Conservation (phyloP, 148 eudicot genomes). For the Polygonum aviculare region DNA sequence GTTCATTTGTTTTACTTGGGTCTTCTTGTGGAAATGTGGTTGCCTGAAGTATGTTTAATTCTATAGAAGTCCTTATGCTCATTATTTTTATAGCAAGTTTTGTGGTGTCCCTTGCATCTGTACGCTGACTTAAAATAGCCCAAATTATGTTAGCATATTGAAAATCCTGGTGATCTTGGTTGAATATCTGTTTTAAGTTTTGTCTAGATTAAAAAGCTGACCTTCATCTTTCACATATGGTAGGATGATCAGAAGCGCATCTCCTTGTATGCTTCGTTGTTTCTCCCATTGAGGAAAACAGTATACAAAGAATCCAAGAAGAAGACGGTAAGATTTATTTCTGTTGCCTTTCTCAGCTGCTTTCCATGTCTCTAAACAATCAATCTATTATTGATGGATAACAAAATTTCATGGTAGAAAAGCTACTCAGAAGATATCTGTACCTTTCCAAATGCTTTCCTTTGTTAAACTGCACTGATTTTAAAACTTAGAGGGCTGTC, state of each 20-base stretch:
- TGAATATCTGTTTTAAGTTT: neutral
- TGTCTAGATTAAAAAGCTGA: neutral
- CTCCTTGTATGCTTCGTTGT: conserved; percentile 62
- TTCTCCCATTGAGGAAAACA: conserved; percentile 56
- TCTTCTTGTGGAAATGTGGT: neutral
- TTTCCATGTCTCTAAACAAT: neutral
- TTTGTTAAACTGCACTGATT: neutral
- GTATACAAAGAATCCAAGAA: conserved; percentile 51
- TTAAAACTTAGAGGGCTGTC: neutral
- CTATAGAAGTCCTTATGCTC: neutral
- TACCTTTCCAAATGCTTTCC: neutral
- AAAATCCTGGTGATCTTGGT: neutral
- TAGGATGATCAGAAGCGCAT: conserved; percentile 81
- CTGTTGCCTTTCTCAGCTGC: neutral
- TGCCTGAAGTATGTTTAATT: neutral
- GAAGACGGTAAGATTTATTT: conserved; percentile 42
- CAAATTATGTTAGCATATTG: neutral
- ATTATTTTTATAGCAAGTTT: too few species aligned
- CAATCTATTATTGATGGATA: neutral
- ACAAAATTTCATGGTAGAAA: neutral
- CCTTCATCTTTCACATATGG: neutral
- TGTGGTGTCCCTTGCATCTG: neutral
- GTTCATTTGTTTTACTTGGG: neutral
- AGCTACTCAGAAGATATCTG: neutral
- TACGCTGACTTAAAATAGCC: neutral